phyloP scores from a whole-genome alignment of 225 moss, liverwort and hornwort species.

The Pleurozium schreberi region DNA sequence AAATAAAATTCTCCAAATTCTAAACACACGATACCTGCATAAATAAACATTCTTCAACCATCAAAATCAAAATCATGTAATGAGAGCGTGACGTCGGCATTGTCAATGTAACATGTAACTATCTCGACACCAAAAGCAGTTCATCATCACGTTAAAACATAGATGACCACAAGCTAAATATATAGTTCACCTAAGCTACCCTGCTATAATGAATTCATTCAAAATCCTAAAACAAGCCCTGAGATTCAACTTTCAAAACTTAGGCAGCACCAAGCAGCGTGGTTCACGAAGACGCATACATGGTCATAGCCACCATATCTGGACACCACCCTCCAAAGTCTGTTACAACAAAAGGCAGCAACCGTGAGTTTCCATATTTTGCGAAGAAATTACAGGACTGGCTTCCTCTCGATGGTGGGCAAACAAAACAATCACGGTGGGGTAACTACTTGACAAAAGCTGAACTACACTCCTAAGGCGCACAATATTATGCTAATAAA shows the following conservation, averaged over 20 bases:
- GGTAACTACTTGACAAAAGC: background rate
- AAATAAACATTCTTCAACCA: background rate
- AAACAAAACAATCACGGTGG: background rate
- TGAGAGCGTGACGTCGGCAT: background rate
- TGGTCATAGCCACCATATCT: slow-evolving; percentile 90
- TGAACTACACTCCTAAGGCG: too few relatives aligned
- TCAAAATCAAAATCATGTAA: background rate
- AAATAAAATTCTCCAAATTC: background rate
- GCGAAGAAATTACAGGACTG: background rate
- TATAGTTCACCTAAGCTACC: background rate
- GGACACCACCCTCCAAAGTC: slow-evolving; percentile 92
- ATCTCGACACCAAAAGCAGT: too few relatives aligned
- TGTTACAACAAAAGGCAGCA: slow-evolving; percentile 16
- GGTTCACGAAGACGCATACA: slow-evolving; percentile 23
- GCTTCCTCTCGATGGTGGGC: background rate
- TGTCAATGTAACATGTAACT: background rate
- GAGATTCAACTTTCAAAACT: background rate
- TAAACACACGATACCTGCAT: background rate
- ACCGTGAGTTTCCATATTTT: background rate
- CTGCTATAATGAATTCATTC: background rate
- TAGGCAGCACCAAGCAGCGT: background rate
- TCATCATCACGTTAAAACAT: background rate
- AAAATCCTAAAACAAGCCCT: background rate
- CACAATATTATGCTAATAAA: too few relatives aligned
- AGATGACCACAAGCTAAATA: background rate